Evolutionary conservation across 352 stramenopile genomes (phyloP), one percentile per base, ranked within the genome.

Genomic region (Pythium dissotocum): DNA sequence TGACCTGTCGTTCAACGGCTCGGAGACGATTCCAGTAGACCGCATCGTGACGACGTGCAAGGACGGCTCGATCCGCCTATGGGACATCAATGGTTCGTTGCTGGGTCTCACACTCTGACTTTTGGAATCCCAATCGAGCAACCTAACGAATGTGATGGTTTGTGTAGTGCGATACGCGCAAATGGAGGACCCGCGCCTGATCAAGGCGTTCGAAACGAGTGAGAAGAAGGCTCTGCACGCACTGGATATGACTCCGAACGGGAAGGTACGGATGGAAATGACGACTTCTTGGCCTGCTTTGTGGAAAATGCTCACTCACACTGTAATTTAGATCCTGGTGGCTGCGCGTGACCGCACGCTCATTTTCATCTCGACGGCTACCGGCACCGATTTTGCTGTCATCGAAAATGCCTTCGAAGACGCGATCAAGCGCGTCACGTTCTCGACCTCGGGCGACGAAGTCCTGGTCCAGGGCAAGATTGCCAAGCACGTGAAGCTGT

Each of bases 21-120:
- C 82, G 21, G 84, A 92, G 53, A 65, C 72, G 14, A 66, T 84
- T n/a, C 79, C 81, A n/a, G 83, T 92, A 26, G 86, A 90, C 56
- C 80, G 82, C 26, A 79, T 94, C 26, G 75, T 91, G 33, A 94
- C 86, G 24, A 83, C 87, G 42, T 94, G 78, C 63, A 94, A 92
- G 63, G 86, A 94, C 46, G 83, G 80, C 6, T 90, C 86, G 0
- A 71, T 94, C 49, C 86, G 86, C 14, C 58, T 91, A 0, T 94
- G 86, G 86, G 78, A 92, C 71, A 94, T 94, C 65, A 92, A 94
- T 49, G 85, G 85, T 92, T 59, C 51, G 61, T 48, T 73, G 30
- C 7, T 4, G 4, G 10, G 18, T 24, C 21, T 24, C 21, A 24
- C 21, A 24, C 21, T 24, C 21, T 24, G 21, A 24, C 21, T 24